Evolutionary conservation across 2,329 filamentous ascomycete genomes (phyloP).

Genomic region (Hypoxylon sp.): DNA sequence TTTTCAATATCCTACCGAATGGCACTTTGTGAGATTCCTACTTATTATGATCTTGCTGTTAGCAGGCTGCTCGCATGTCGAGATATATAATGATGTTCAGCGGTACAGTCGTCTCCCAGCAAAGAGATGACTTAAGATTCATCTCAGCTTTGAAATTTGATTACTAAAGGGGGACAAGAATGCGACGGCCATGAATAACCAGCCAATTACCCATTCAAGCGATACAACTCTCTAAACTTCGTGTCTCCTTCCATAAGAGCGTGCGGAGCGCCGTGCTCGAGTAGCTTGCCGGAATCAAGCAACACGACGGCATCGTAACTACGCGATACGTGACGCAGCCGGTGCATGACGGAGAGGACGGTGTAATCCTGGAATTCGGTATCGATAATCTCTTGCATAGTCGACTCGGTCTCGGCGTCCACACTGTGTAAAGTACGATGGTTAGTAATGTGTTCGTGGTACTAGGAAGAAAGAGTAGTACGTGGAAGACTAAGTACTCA

Average conservation of each 20-base stretch:
- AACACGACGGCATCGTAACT: constrained; percentile 33
- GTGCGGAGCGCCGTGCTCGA: constrained; percentile 27
- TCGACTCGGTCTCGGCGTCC: constrained; percentile 33
- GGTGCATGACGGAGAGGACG: constrained; percentile 36
- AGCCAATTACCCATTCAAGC: not conserved
- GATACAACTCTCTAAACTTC: not conserved
- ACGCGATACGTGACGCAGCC: constrained; percentile 27
- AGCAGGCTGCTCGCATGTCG: too few species aligned
- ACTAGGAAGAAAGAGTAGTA: not conserved
- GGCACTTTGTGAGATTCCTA: too few species aligned
- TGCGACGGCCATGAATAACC: too few species aligned
- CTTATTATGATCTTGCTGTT: too few species aligned
- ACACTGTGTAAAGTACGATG: constrained; percentile 22
- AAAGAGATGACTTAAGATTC: too few species aligned
- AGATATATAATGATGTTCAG: too few species aligned
- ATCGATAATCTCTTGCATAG: constrained; percentile 39
- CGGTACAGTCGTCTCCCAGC: too few species aligned
- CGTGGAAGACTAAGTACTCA: constrained; percentile 1
- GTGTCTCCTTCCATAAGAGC: constrained; percentile 17
- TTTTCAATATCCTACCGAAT: too few species aligned
- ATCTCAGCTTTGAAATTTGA: too few species aligned
- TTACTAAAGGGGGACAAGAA: too few species aligned
- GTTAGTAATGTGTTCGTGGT: not conserved
- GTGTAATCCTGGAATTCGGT: constrained; percentile 33
- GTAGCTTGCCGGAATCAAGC: constrained; percentile 24